Base-by-base conservation (phyloP, 2,329 filamentous ascomycete genomes). In the Exophiala spinifera region DNA sequence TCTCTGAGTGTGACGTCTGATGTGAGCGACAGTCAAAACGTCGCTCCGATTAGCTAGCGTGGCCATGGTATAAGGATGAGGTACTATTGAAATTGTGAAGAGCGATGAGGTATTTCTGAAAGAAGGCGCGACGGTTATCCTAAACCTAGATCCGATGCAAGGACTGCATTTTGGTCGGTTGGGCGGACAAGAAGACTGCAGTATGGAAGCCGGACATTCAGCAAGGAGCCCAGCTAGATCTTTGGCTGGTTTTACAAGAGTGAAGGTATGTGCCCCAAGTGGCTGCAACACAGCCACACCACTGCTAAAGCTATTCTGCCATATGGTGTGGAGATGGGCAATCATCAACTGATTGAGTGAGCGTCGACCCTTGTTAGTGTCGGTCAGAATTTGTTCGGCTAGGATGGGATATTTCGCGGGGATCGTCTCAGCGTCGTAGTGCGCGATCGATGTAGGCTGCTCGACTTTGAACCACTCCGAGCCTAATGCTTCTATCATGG, bases 281-380 rank as follows among this genome's bases (percentile, higher is more conserved):
- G 92, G 91, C 68, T 95, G 91, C 40, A 95, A 76, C 2, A 96
- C 84, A 4, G 85, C 82, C 53, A 97, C 86, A 25, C 94, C 92
- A 36, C 81, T 78, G 1, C 82, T 76, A 70, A 94, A 95, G 19
- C 78, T 78, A 63, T 86, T 88, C 66, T 95, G 90, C 83, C 94
- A 97, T 10, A 85, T 87, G 50, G 80, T 80, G 68, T 96, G 91
- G 3, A 97, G 78, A 69, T 97, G 94, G 1, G 86, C 81, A 65
- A 88, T 91, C 67, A 96, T 88, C 55, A 97, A 79, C 43, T 81
- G 75, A 55, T 87, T 86, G 31, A 97, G 81, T 47, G 80, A 76
- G 50, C 74, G 72, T 20, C 92, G 76, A 2, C 87, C 89, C 43
- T 78, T 75, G 25, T 81, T 79, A 13, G 79, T 79, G 51, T 78